phyloP scores from a whole-genome alignment of 2,329 filamentous ascomycete genomes.

The Pseudogymnoascus sp. region DNA sequence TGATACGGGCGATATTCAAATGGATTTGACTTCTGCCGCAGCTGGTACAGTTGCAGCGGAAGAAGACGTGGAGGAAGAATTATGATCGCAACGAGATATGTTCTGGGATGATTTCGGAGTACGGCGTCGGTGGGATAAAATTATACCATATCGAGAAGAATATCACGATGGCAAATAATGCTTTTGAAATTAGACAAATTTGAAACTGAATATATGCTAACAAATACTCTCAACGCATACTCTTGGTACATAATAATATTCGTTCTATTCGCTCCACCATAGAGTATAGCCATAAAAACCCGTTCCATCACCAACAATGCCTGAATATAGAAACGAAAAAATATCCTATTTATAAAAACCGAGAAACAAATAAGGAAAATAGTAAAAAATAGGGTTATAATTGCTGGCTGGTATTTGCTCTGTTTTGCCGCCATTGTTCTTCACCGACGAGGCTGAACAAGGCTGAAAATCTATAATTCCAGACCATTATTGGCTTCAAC shows the following conservation, averaged over 20 bases:
- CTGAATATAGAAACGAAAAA: neutral
- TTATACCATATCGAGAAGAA: conserved; percentile 10
- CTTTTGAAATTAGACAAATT: neutral
- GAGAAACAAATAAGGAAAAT: neutral
- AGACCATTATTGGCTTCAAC: neutral
- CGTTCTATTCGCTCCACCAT: neutral
- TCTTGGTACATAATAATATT: neutral
- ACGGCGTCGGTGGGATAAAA: conserved; percentile 8
- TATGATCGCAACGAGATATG: conserved; percentile 6
- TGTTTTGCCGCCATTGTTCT: neutral
- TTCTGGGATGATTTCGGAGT: neutral
- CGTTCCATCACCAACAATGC: neutral
- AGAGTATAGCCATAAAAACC: neutral
- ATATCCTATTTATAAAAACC: neutral
- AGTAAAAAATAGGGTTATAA: too few relatives aligned
- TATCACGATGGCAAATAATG: conserved; percentile 8
- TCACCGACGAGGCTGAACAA: neutral
- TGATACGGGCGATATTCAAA: neutral
- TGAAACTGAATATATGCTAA: conserved; percentile 2
- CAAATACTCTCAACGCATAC: neutral
- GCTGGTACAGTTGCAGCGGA: neutral
- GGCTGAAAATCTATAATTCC: conserved; percentile 3
- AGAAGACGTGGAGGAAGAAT: neutral
- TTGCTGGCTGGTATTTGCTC: neutral
- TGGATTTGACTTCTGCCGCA: neutral